phyloP scores from a whole-genome alignment of 2,329 filamentous ascomycete genomes.

The Calonectria hawksworthii region DNA sequence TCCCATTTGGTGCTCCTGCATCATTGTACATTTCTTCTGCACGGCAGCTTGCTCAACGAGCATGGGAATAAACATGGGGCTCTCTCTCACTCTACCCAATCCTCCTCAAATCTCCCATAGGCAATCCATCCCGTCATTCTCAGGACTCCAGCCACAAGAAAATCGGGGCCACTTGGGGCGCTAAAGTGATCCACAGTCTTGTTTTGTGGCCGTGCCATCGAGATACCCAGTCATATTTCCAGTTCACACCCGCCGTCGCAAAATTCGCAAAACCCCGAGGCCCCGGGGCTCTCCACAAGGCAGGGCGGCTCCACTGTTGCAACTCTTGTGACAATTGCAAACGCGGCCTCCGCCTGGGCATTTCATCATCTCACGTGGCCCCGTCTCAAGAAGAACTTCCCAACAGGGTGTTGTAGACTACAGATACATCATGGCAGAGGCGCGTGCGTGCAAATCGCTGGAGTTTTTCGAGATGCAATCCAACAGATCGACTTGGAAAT shows the following conservation, averaged over 20 bases:
- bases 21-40: not conserved
- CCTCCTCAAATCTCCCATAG: slow-evolving; percentile 14
- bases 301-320: slow-evolving; percentile 16
- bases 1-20: slow-evolving; percentile 4
- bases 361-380: slow-evolving; percentile 39
- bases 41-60: not conserved
- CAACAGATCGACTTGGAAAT: not conserved
- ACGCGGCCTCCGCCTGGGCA: slow-evolving; percentile 39
- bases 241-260: slow-evolving; percentile 12
- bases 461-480: not conserved
- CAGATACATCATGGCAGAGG: not conserved
- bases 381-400: slow-evolving; percentile 1
- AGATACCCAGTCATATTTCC: slow-evolving; percentile 4
- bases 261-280: slow-evolving; percentile 6
- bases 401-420: not conserved
- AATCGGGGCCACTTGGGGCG: slow-evolving; percentile 1
- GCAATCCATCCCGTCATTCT: slow-evolving; percentile 9
- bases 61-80: not conserved
- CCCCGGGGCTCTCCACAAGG: slow-evolving; percentile 9
- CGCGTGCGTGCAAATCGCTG: not conserved
- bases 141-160: slow-evolving; percentile 20
- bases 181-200: slow-evolving; percentile 12
- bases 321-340: slow-evolving; percentile 29
- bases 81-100: not conserved
- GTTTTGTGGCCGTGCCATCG: slow-evolving; percentile 22